A percentile compares a stretch with the other conserved stretches of the same genome.
These are phyloP conservation scores for Eucommia ulmoides DNA, from an alignment of 257 asterid species.

Conservation along the genomic window DNA sequence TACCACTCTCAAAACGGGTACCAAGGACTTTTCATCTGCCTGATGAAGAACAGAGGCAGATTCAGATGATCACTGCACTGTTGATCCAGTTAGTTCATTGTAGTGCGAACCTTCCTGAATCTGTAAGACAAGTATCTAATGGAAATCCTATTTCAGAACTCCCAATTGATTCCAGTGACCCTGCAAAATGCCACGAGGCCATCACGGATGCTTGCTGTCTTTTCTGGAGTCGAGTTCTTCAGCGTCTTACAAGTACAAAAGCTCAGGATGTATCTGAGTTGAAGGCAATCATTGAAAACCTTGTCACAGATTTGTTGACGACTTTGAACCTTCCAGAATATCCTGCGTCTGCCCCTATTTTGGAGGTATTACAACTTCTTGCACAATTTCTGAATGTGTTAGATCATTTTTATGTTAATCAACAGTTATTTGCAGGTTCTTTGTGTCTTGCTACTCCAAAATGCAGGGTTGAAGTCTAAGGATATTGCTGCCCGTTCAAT, in stretches of 20 bases:
- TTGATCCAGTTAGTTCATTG: constrained; percentile 73
- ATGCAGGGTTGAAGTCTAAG: constrained; percentile 90
- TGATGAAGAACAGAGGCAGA: constrained; percentile 93
- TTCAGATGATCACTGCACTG: constrained; percentile 83
- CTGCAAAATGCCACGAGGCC: constrained; percentile 74
- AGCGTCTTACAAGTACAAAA: constrained; percentile 75
- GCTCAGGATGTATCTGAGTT: constrained; percentile 82
- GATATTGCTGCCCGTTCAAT: constrained; percentile 81
- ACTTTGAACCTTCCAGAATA: constrained; percentile 90
- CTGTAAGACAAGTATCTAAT: constrained; percentile 40
- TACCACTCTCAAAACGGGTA: constrained; percentile 78
- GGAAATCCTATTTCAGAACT: constrained; percentile 56
- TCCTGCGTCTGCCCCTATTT: constrained; percentile 88
- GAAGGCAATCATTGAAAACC: constrained; percentile 87
- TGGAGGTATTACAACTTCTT: constrained; percentile 51
- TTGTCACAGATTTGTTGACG: constrained; percentile 82
- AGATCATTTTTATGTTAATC: constrained; percentile 17
- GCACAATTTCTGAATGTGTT: constrained; percentile 6
- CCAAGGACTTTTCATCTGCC: constrained; percentile 92
- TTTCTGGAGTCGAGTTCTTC: constrained; percentile 97
- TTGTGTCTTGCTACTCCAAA: constrained; percentile 91
- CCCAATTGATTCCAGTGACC: constrained; percentile 61
- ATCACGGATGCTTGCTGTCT: constrained; percentile 91
- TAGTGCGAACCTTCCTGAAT: constrained; percentile 89
- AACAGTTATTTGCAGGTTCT: constrained; percentile 60